phyloP scores from a whole-genome alignment of 495 filamentous ascomycete species.

The Penicillium canariense region DNA sequence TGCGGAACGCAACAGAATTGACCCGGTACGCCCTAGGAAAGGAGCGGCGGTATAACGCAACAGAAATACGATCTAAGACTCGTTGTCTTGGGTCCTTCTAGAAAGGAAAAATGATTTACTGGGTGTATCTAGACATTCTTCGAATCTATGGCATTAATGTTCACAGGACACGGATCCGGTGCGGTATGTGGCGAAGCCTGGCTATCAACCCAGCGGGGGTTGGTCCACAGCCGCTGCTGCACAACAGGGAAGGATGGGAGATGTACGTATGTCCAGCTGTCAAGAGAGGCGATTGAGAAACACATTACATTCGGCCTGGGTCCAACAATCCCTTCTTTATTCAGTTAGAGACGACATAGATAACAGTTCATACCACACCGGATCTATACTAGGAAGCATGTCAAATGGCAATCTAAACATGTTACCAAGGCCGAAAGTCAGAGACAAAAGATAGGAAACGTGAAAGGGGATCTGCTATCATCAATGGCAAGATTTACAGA shows the following conservation, averaged over 20 bases:
- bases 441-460: background rate
- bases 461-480: background rate
- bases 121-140: conserved; percentile 1
- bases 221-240: background rate
- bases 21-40: background rate
- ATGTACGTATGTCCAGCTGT: too few species aligned
- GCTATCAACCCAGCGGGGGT: background rate
- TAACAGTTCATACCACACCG: too few species aligned
- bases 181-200: background rate
- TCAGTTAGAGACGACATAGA: too few species aligned
- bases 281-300: too few species aligned
- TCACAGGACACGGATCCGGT: background rate
- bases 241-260: background rate
- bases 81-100: background rate
- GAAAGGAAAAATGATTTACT: background rate
- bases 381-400: too few species aligned
- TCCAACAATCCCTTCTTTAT: too few species aligned
- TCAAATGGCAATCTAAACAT: too few species aligned
- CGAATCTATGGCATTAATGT: background rate
- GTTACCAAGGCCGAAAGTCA: too few species aligned
- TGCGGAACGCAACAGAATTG: conserved; percentile 5
- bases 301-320: too few species aligned
- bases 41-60: background rate
- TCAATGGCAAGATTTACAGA: background rate
- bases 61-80: background rate